phyloP scores from a whole-genome alignment of 148 eudicot species.

The Diospyros lotus region DNA sequence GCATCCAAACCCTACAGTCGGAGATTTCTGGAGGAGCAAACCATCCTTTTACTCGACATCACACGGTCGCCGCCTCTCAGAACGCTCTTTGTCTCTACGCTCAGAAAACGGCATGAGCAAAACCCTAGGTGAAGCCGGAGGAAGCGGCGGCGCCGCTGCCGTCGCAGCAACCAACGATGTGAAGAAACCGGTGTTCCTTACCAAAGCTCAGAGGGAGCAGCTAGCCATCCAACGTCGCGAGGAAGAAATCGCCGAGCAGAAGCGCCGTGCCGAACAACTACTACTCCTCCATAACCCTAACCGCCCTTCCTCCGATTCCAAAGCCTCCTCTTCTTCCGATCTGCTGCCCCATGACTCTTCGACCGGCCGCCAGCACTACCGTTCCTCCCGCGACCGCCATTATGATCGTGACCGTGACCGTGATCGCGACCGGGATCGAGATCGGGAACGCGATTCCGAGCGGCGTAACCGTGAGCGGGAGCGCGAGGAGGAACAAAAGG shows the following conservation, averaged over 20 bases:
- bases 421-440: conserved; percentile 16
- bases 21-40: too few relatives aligned
- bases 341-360: neutral
- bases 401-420: conserved; percentile 23
- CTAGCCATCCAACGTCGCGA: conserved; percentile 43
- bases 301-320: conserved; percentile 16
- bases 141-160: conserved; percentile 16
- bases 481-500: conserved; percentile 64
- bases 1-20: too few relatives aligned
- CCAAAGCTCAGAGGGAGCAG: conserved; percentile 49
- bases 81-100: too few relatives aligned
- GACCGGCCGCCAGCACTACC: conserved; percentile 24
- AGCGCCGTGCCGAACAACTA: conserved; percentile 30
- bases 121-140: conserved; percentile 19
- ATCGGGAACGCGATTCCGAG: conserved; percentile 42
- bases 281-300: conserved; percentile 13
- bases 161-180: conserved; percentile 9
- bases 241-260: conserved; percentile 32
- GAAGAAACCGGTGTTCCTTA: conserved; percentile 48
- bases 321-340: conserved; percentile 1
- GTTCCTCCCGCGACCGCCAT: conserved; percentile 19
- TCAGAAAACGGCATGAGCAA: conserved; percentile 1
- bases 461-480: conserved; percentile 57
- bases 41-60: too few relatives aligned
- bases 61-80: too few relatives aligned